Evolutionary conservation across 352 stramenopile species (phyloP), one percentile per base, ranked within the genome.

Genomic region (Ophiocytium majus): DNA sequence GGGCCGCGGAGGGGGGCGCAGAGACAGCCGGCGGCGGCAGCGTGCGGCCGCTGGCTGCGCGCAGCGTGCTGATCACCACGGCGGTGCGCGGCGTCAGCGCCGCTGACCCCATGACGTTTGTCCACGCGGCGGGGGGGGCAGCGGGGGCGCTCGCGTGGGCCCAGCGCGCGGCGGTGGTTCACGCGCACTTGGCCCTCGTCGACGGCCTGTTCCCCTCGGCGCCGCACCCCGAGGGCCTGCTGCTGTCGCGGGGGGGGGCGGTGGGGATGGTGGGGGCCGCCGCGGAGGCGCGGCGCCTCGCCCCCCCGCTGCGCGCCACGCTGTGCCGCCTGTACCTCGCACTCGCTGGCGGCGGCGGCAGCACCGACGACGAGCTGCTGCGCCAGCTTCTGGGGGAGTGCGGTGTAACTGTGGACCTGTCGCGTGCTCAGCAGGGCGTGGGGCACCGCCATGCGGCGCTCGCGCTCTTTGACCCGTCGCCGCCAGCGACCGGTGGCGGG

Each of bases 281-380:
- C 5, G 5, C 5, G 5, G 64, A 34, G 0, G 84, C 82, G 50
- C 75, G 32, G 57, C 17, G 66, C 31, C 71, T 88, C n/a, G 35
- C 71, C 14, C 37, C 78, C 19, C 36, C 33, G 19, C 74, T 82
- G 71, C 63, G 84, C 10, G 36, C 37, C 35, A 50, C 66, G 1
- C 84, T 88, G 33, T 88, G 84, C 43, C 50, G 75, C n/a, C 84
- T 88, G 0, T 88, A 88, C 80, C 66, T 50, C 28, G 74, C 84
- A 14, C 31, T 88, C 79, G 63, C 79, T 35, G 63, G 9, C 17
- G 63, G 49, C 84, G 9, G 83, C 79, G 14, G 79, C 80, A 28
- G 84, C 84, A 9, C 79, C 64, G 64, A 76, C 10, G 64, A 34
- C 34, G 64, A 76, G 64, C 64, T 5, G 5, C 5, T 14, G 14